Evolutionary conservation across 192 early-diverging fungal genomes (phyloP), one percentile per base, ranked within the genome.

Genomic region (Backusella sp.): DNA sequence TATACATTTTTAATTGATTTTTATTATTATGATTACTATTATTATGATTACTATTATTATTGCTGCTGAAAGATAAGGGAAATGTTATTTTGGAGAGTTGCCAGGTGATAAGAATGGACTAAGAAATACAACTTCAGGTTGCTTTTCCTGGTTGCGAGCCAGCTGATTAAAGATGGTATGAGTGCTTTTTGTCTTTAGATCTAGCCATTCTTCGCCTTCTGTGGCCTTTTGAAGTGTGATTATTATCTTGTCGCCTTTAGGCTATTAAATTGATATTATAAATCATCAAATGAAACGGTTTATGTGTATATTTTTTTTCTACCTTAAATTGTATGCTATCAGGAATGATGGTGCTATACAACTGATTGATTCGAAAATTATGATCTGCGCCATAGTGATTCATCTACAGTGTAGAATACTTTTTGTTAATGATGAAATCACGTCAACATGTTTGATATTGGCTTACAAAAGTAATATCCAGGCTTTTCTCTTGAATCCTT

Each of bases 381-480:
- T 74, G 41, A 37, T 78, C 28, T 6, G 44, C 72, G 19, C 77
- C 72, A 42, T 74, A 28, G 26, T 78, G 77, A 39, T 74, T 74
- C 30, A 66, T 49, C 77, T 78, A 41, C 8, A 46, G 34, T 8
- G 69, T 67, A 70, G 69, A 12, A 59, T 49, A 19, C 17, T 49
- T 49, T 76, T 56, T 15, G 15, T 68, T 76, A 35, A 26, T 68
- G 44, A 37, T 5, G 1, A 14, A 26, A 3, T 19, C 15, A 49
- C n/a, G 46, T 19, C 19, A 49, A 6, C 6, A n/a, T 49, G 19
- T n/a, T 1, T 49, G 19, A 26, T 26, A 36, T 37, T 59, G 1
- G 70, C 73, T 69, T 74, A 79, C 77, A 23, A 79, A 44, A 39
- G 73, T 66, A 42, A 79, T 35, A n/a, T 79, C 46, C 12, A 79